Percentiles rank a stretch among this genome's conserved stretches.
These are phyloP conservation scores for Ustilago shanxiensis DNA, from an alignment of 1,284 basidiomycete species.

Conservation along the genomic window DNA sequence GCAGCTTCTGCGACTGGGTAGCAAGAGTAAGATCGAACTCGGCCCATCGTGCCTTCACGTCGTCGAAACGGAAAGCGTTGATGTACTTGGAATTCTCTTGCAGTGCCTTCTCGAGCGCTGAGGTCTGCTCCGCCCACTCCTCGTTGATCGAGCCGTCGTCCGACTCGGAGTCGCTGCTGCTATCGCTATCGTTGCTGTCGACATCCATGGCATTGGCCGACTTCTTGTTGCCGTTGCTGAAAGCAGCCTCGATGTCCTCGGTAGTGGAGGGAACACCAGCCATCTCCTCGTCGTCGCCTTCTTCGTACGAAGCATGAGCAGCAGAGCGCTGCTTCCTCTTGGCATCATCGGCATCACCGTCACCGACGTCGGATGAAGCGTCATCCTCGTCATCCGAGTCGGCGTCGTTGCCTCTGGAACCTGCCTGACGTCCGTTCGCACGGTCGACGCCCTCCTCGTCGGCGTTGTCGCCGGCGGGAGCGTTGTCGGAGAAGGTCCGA, in stretches of 20 bases:
- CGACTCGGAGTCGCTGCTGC: constrained; percentile 54
- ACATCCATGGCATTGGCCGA: constrained; percentile 54
- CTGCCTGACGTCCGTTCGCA: constrained; percentile 63
- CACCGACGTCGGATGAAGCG: constrained; percentile 71
- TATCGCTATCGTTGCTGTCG: constrained; percentile 46
- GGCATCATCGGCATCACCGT: constrained; percentile 80
- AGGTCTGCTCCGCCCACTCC: constrained; percentile 66
- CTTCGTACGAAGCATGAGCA: constrained; percentile 80
- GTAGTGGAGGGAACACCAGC: constrained; percentile 71
- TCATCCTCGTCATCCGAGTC: constrained; percentile 61
- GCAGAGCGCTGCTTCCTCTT: constrained; percentile 77
- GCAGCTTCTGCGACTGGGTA: constrained; percentile 65
- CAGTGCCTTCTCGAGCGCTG: constrained; percentile 71
- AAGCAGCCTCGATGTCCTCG: constrained; percentile 79
- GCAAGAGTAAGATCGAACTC: constrained; percentile 65
- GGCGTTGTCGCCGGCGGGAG: constrained; percentile 54
- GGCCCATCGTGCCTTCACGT: constrained; percentile 73
- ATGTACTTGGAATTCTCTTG: constrained; percentile 74
- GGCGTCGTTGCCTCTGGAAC: constrained; percentile 39
- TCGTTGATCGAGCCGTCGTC: constrained; percentile 60
- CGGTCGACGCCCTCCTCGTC: constrained; percentile 75
- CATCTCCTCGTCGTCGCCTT: constrained; percentile 70
- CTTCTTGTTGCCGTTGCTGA: constrained; percentile 63
- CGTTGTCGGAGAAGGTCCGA: constrained; percentile 75
- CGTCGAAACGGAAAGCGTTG: constrained; percentile 80